A percentile compares a stretch with the other conserved stretches of the same genome.
Evolutionary conservation across 2,329 filamentous ascomycete species (phyloP).

Genomic region (Blumeriella jaapii): DNA sequence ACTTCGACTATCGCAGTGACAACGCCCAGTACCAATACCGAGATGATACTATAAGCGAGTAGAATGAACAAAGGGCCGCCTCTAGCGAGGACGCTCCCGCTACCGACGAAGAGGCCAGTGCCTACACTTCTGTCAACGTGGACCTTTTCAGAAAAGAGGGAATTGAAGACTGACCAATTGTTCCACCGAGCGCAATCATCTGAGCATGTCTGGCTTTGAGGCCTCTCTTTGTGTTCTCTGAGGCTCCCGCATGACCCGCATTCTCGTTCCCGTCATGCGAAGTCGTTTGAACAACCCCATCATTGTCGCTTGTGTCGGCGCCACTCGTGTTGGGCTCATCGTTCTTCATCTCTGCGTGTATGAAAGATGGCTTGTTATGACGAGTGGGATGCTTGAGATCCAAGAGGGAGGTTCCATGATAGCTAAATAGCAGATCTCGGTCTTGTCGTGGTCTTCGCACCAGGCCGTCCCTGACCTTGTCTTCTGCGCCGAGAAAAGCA

Average conservation of each 20-base stretch:
- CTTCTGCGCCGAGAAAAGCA: too few relatives aligned
- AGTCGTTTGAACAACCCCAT: neutral
- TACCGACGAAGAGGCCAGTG: constrained; percentile 31
- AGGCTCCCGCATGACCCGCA: too few relatives aligned
- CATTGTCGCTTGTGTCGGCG: constrained; percentile 1
- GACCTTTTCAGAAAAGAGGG: neutral
- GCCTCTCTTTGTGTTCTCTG: constrained; percentile 21
- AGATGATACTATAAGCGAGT: constrained; percentile 33
- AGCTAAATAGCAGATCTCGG: too few relatives aligned
- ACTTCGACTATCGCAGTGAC: constrained; percentile 45
- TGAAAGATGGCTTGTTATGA: too few relatives aligned
- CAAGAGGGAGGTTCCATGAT: too few relatives aligned
- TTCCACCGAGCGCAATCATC: constrained; percentile 29
- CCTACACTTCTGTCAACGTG: constrained; percentile 4
- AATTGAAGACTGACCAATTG: constrained; percentile 27
- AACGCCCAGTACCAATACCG: constrained; percentile 33
- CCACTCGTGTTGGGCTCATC: too few relatives aligned
- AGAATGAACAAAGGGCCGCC: constrained; percentile 36
- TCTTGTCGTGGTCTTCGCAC: too few relatives aligned
- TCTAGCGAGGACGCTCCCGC: constrained; percentile 31
- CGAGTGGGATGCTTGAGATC: too few relatives aligned
- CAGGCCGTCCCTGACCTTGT: too few relatives aligned
- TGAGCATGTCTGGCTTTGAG: constrained; percentile 25
- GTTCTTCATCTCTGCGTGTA: too few relatives aligned
- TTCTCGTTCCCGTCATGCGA: too few relatives aligned